Evolutionary conservation across 2,329 filamentous ascomycete genomes (phyloP).

Genomic region (Dactylellina leptospora): DNA sequence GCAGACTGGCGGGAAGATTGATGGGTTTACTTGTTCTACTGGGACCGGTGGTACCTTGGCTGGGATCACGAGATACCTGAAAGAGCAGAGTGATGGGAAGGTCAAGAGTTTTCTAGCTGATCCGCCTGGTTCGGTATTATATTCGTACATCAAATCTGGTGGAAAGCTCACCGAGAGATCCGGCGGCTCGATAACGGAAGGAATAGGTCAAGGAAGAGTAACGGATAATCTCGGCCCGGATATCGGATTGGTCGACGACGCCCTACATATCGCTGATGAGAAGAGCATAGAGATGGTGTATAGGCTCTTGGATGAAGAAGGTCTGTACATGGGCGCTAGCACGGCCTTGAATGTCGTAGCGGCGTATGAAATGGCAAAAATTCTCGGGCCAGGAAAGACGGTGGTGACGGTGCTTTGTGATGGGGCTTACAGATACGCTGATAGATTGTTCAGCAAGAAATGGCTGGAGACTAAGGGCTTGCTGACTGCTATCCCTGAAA

Average conservation of each 20-base stretch:
- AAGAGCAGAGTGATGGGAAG: conserved; percentile 77
- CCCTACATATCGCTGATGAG: conserved; percentile 84
- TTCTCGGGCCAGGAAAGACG: conserved; percentile 84
- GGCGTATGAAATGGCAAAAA: conserved; percentile 90
- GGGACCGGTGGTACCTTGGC: conserved; percentile 92
- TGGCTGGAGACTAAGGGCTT: conserved; percentile 91
- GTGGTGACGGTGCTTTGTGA: conserved; percentile 95
- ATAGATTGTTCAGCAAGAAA: conserved; percentile 87
- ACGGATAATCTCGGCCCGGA: conserved; percentile 94
- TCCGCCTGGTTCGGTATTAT: conserved; percentile 89
- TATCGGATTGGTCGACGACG: conserved; percentile 82
- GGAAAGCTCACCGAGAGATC: conserved; percentile 81
- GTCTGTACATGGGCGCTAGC: conserved; percentile 91
- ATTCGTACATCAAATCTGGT: conserved; percentile 87
- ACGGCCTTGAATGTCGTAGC: conserved; percentile 94
- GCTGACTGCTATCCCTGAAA: conserved; percentile 79
- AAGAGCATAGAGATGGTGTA: conserved; percentile 99
- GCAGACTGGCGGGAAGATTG: conserved; percentile 83
- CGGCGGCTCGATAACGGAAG: conserved; percentile 93
- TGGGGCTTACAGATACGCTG: conserved; percentile 96
- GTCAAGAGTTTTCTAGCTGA: conserved; percentile 93
- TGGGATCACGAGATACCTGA: conserved; percentile 86
- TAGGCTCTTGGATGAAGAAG: conserved; percentile 92
- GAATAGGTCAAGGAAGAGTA: conserved; percentile 93
- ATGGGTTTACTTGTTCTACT: conserved; percentile 94